Evolutionary conservation across 2,329 filamentous ascomycete genomes (phyloP).

Genomic region (Acrocalymma vagum): DNA sequence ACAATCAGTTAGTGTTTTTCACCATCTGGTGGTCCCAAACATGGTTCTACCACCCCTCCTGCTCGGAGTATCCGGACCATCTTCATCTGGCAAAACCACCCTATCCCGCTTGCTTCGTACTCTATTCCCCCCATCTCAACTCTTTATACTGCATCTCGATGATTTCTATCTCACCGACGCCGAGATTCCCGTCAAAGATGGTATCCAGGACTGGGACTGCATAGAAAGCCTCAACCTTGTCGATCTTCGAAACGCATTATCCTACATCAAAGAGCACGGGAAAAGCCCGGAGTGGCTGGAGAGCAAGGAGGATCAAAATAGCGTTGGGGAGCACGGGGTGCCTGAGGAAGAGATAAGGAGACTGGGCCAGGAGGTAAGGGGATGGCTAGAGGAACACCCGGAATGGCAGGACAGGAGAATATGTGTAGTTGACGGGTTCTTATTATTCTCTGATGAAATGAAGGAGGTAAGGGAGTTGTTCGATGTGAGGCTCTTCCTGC

Average conservation of each 20-base stretch:
- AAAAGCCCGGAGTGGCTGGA: slow-evolving; percentile 58
- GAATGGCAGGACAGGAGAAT: slow-evolving; percentile 31
- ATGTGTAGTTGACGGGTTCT: slow-evolving; percentile 87
- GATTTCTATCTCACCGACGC: slow-evolving; percentile 90
- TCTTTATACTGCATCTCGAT: slow-evolving; percentile 91
- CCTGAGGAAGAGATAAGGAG: slow-evolving; percentile 42
- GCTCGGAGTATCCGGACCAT: slow-evolving; percentile 86
- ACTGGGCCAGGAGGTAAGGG: slow-evolving; percentile 32
- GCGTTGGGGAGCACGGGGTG: slow-evolving; percentile 53
- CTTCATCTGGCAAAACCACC: slow-evolving; percentile 94
- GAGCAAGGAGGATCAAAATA: slow-evolving; percentile 68
- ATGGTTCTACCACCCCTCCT: slow-evolving; percentile 58
- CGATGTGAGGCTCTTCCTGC: slow-evolving; percentile 81
- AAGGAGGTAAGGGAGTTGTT: slow-evolving; percentile 65
- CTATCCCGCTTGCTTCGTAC: slow-evolving; percentile 84
- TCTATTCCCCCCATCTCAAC: slow-evolving; percentile 69
- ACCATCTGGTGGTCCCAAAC: too few relatives aligned
- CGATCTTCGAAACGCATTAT: slow-evolving; percentile 71
- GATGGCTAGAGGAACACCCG: slow-evolving; percentile 12
- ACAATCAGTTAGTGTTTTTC: too few relatives aligned
- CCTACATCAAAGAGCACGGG: slow-evolving; percentile 75
- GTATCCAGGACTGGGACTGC: slow-evolving; percentile 90
- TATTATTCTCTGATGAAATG: slow-evolving; percentile 74
- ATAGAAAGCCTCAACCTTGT: slow-evolving; percentile 77
- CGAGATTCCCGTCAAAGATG: slow-evolving; percentile 64